Percentiles rank a stretch among this genome's conserved stretches.
Evolutionary conservation across 768 basidiomycete genomes (phyloP).

Genomic region (Russula foetens): DNA sequence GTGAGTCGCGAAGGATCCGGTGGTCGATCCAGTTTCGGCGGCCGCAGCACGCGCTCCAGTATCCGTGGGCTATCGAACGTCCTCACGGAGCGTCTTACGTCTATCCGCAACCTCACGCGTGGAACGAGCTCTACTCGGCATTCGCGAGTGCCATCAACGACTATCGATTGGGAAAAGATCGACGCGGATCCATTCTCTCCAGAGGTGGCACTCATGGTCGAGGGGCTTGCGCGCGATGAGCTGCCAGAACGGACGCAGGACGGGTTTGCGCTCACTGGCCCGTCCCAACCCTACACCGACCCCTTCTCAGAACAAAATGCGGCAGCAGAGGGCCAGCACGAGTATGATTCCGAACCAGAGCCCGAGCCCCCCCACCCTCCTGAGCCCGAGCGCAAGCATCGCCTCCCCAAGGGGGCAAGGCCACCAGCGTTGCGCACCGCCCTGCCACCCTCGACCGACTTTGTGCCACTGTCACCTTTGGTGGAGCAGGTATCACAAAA

Average conservation of each 20-base stretch:
- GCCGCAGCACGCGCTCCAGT: background rate
- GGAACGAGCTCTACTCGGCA: background rate
- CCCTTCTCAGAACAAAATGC: conserved; percentile 30
- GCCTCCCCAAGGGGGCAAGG: background rate
- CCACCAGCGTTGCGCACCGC: conserved; percentile 6
- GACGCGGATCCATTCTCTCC: conserved; percentile 41
- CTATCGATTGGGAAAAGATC: conserved; percentile 18
- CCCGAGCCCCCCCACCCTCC: background rate
- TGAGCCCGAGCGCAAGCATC: conserved; percentile 4
- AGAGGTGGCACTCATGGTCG: conserved; percentile 30
- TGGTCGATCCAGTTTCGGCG: conserved; percentile 1
- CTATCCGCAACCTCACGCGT: conserved; percentile 12
- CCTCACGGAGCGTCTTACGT: conserved; percentile 15
- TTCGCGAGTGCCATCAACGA: conserved; percentile 3
- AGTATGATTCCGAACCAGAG: conserved; percentile 16
- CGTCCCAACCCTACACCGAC: conserved; percentile 36
- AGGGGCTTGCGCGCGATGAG: conserved; percentile 1
- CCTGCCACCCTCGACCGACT: conserved; percentile 24
- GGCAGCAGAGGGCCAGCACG: background rate
- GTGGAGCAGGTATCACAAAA: conserved; percentile 29
- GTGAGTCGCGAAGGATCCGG: conserved; percentile 24
- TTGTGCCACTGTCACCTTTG: conserved; percentile 30
- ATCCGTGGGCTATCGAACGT: conserved; percentile 15
- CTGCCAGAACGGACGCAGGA: conserved; percentile 2
- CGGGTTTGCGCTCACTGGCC: background rate